Evolutionary conservation across 2,329 filamentous ascomycete species (phyloP), one percentile per base, ranked within the genome.

Genomic region (Phialophora verrucosa): DNA sequence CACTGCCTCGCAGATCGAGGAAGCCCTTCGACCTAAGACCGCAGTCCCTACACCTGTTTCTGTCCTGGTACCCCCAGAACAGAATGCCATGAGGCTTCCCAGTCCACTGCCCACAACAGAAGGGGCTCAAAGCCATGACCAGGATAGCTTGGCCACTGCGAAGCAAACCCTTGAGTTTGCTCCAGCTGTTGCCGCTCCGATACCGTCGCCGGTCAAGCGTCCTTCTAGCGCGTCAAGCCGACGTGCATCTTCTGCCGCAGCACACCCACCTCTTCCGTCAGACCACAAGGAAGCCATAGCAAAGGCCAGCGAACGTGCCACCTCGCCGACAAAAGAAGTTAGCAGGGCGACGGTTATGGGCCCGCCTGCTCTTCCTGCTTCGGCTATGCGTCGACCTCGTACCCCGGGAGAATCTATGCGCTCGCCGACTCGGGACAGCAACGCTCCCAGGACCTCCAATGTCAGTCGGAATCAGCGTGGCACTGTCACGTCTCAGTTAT

Each of bases 251-350:
- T 77, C 77, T 62, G 79, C 80, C 35, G 71, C 75, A 35, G 56
- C 68, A 50, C 63, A 87, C 66, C 92, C 92, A 44, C 93, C 93
- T 35, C 83, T 97, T 65, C 94, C 93, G 49, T 73, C 83, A 12
- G 93, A 97, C 76, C 93, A 97, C 77, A 91, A 88, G 72, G 87
- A 95, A 78, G 89, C 86, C 65, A 97, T 97, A 72, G 90, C 94
- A 73, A 91, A 92, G 57, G 92, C 91, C 47, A 81, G 84, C 62
- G 83, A 86, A 73, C 89, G 88, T 68, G 83, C 84, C 31, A 83
- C 68, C 73, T 84, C 74, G 76, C 68, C 70, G 14, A 63, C 57
- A 23, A 62, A 62, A 32, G 64, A 66, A 54, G 10, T 42, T 29
- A 56, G 44, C 49, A 58, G 62, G 23, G 44, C 67, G 42, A 69